A percentile compares a stretch with the other conserved stretches of the same genome.
phyloP scores from a whole-genome alignment of 306 rosid genomes.

The Fragaria iinumae region DNA sequence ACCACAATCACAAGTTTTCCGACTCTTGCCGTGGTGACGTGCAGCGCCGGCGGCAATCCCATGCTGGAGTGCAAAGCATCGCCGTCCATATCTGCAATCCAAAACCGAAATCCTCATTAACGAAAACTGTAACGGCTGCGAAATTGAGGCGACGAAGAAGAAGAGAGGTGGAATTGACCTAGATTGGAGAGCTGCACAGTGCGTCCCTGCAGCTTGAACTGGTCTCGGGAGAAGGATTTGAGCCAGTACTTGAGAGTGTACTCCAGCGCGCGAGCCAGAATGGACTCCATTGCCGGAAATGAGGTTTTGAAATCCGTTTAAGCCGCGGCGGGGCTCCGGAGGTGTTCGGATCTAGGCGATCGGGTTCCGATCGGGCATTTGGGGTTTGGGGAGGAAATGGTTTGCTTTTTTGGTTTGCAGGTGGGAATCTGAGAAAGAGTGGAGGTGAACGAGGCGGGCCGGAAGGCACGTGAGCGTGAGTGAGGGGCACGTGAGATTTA shows the following conservation, averaged over 20 bases:
- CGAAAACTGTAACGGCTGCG: constrained; percentile 2
- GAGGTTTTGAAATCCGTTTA: not conserved
- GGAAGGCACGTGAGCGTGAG: no score
- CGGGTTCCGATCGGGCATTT: constrained; percentile 23
- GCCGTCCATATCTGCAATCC: constrained; percentile 68
- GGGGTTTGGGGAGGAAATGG: not conserved
- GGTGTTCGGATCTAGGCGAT: constrained; percentile 12
- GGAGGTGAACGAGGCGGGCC: not conserved
- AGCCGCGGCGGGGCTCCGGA: not conserved
- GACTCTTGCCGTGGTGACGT: constrained; percentile 77
- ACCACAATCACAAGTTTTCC: constrained; percentile 82
- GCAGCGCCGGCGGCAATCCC: constrained; percentile 88
- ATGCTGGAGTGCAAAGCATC: constrained; percentile 90
- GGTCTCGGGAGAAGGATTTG: constrained; percentile 87
- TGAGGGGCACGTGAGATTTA: no score
- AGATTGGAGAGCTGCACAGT: constrained; percentile 78
- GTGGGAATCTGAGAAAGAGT: not conserved
- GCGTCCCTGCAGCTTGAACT: constrained; percentile 87
- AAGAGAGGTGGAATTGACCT: constrained; percentile 35
- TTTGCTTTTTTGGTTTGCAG: not conserved
- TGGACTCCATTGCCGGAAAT: constrained; percentile 62
- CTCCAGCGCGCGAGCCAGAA: constrained; percentile 79
- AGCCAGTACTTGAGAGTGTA: constrained; percentile 96
- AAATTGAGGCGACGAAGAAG: not conserved
- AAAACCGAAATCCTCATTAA: constrained; percentile 2